Conservation (phyloP, 75 land plant genomes). For the Picea glauca region DNA sequence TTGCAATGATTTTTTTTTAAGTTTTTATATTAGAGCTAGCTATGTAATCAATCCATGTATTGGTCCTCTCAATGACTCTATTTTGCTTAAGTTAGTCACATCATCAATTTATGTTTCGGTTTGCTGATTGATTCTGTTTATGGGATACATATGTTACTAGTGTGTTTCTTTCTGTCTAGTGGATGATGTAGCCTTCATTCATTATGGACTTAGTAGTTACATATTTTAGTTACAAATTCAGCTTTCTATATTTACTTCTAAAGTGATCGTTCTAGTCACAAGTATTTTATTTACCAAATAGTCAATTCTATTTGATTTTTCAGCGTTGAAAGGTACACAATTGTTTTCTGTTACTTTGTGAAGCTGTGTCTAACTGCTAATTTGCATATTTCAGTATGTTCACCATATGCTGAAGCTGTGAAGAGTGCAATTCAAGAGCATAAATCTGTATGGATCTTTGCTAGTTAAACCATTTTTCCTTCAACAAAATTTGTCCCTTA, state of each 20-base stretch:
- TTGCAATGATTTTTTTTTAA: too few species aligned
- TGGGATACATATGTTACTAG: not conserved
- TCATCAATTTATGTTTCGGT: not conserved
- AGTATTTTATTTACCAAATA: not conserved
- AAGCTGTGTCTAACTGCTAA: not conserved
- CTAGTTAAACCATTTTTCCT: not conserved
- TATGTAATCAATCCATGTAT: not conserved
- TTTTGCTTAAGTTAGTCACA: not conserved
- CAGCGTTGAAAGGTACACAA: not conserved
- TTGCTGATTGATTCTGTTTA: not conserved
- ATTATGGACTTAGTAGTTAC: not conserved
- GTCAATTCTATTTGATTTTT: not conserved
- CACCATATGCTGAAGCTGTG: slow-evolving; percentile 34
- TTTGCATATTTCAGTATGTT: slow-evolving; percentile 24
- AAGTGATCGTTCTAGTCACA: not conserved
- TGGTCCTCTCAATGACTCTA: not conserved
- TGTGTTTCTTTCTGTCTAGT: not conserved
- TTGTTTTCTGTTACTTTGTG: not conserved
- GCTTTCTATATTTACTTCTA: not conserved
- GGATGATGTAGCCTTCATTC: not conserved
- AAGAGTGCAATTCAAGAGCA: slow-evolving; percentile 39
- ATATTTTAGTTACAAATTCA: not conserved
- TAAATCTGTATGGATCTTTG: slow-evolving; percentile 34
- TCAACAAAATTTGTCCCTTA: not conserved
- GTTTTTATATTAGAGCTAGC: not conserved